These are phyloP conservation scores for Bruguiera parviflora DNA, from an alignment of 345 rosid genomes.

Conservation along the genomic window DNA sequence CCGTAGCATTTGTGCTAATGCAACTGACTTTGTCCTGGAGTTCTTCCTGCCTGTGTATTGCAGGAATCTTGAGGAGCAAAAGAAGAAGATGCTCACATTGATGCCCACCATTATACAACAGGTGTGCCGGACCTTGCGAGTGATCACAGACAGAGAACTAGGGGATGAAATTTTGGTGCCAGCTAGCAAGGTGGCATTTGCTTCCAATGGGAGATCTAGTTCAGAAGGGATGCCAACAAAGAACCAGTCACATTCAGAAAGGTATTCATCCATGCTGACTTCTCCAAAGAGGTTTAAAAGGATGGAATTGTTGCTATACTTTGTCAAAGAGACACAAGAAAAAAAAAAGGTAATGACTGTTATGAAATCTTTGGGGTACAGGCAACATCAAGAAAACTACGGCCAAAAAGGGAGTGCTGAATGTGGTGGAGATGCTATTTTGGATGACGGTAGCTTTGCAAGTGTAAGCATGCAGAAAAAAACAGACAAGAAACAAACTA, in stretches of 20 bases:
- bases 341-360: conserved; percentile 23
- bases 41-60: conserved; percentile 84
- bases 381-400: conserved; percentile 29
- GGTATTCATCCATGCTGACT: conserved; percentile 28
- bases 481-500: conserved; percentile 56
- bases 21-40: conserved; percentile 79
- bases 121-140: conserved; percentile 69
- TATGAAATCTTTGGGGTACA: conserved; percentile 24
- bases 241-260: conserved; percentile 30
- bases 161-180: conserved; percentile 43
- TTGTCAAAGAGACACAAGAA: not conserved
- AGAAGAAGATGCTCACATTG: conserved; percentile 61
- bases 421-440: conserved; percentile 34
- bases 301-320: conserved; percentile 21
- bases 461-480: conserved; percentile 31
- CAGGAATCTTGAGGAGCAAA: conserved; percentile 53
- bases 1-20: conserved; percentile 61
- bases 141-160: conserved; percentile 67
- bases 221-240: conserved; percentile 36
- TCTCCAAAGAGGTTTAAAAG: conserved; percentile 27
- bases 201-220: conserved; percentile 24
- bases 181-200: conserved; percentile 34
- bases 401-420: conserved; percentile 38
- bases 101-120: conserved; percentile 64
- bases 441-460: conserved; percentile 45